Evolutionary conservation across 2,329 filamentous ascomycete species (phyloP), one percentile per base, ranked within the genome.

Genomic region (Trichoderma koningii): DNA sequence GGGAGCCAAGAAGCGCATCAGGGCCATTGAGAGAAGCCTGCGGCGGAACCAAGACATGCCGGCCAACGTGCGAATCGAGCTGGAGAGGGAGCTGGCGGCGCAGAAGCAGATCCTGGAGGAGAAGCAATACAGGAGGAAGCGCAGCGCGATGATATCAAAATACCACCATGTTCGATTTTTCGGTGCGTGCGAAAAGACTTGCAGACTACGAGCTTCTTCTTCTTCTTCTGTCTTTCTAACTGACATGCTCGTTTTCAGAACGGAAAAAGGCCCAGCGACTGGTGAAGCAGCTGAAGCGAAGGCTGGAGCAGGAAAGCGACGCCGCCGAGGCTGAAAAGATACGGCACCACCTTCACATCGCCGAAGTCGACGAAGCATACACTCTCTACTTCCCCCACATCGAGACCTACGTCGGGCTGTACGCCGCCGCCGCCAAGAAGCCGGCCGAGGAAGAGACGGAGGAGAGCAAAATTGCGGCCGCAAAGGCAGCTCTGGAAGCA

Each of bases 121-220:
- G 68, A 81, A 84, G 55, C 79, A 85, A 66, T 81, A 83, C 66
- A 86, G 87, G 71, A 88, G 87, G 77, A 83, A 82, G 73, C 83
- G 86, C 69, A 83, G 83, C 70, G 82, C 86, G 66, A 91, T 93
- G 85, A 92, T 93, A 68, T 82, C 82, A 57, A 90, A 88, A 75
- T 95, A 93, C 71, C 91, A 94, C 75, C 93, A 92, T 85, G 86
- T 94, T 57, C 82, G 91, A 30, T 95, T 95, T 74, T 94, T 94
- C 76, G 91, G 91, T 90, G 80, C 12, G 69, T 68, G 80, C 12
- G 68, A 66, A 3, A 5, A 15, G 48, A 19, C 17, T 7, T 34
- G 38, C 17, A 52, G 26, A 28, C 52, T 38, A 38, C 10, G 5
- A 47, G 34, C 34, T 38, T 38, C 34, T 61, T 56, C 19, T 42